Evolutionary conservation across 2,329 filamentous ascomycete genomes (phyloP), one percentile per base, ranked within the genome.

Genomic region (Claviceps citrina): DNA sequence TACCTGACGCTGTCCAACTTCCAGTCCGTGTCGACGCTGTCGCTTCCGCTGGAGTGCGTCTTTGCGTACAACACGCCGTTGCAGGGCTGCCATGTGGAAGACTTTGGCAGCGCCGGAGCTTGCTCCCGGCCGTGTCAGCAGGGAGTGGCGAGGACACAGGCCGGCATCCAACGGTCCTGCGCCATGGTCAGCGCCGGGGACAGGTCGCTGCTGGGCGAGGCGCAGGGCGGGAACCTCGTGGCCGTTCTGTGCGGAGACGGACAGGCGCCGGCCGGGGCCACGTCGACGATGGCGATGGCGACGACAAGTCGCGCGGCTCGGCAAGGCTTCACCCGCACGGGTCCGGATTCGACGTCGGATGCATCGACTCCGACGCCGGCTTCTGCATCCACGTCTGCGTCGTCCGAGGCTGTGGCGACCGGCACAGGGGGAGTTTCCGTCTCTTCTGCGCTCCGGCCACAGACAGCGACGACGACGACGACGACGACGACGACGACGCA

Each of bases 11-110:
- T 68, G 22, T 57, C 61, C 34, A 57, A 58, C 46, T 62, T 68
- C 41, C 55, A 67, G 40, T 51, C 57, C 31, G 55, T 68, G 40
- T 51, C 55, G n/a, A 52, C 58, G 9, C 44, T 55, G n/a, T 49
- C 55, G 4, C 51, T 62, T 8, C 56, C 63, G 0, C 40, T 61
- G 27, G 47, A 46, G 31, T 69, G 66, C 46, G 51, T 59, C 12
- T 47, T 58, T 28, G 63, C 61, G 26, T 69, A 69, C 51, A 61
- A 63, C 46, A 51, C 53, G 5, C 57, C 57, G 5, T 57, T 69
- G 20, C 31, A 41, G n/a, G 55, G 56, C 37, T 69, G 66, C 49
- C 42, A 38, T 4, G 26, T 47, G 3, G 22, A 40, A 40, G 65
- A 68, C 46, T 66, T 66, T 18, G 22, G 31, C 20, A 40, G 40